Base-by-base conservation (phyloP, 352 stramenopile species). In the Globisporangium sylvaticum region DNA sequence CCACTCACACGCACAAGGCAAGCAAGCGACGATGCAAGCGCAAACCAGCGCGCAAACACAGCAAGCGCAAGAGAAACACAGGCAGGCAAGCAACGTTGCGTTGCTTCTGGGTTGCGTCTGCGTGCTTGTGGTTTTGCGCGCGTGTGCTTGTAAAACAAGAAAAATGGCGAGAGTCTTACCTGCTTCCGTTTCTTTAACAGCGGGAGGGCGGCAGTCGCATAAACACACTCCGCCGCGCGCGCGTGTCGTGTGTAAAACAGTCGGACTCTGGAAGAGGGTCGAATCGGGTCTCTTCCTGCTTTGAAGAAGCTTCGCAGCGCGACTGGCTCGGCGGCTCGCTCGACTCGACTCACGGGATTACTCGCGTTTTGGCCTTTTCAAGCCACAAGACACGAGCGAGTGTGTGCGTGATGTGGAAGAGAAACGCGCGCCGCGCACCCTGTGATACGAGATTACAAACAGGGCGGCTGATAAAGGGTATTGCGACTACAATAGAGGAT, bases 181-280 rank as follows among this genome's bases (percentile, higher is more conserved):
- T 44, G 37, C 12, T 22, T 52, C n/a, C 37, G 58, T 64, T 52
- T 64, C 58, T 42, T 56, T 54, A 64, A 56, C 58, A 56, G 46
- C 24, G 18, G 18, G 58, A 14, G 8, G 27, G 15, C 37, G 37
- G 6, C 42, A 14, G 58, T 64, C 42, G 58, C 58, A 64, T 64
- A 64, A 64, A 64, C 58, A 64, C 58, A 64, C 58, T 64, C 39
- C 58, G n/a, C 57, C 15, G 34, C 57, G 32, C 27, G 54, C 54
- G 54, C 39, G 39, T 48, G 39, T 48, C 39, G 39, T 48, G 39
- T 59, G 54, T 59, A 58, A 58, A 59, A 59, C 29, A 59, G 29
- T 59, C 54, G 54, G 1, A 6, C 29, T 32, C 34, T n/a, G n/a
- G n/a, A n/a, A n/a, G n/a, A n/a, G n/a, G n/a, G n/a, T n/a, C n/a